A percentile compares a stretch with the other conserved stretches of the same genome.
Evolutionary conservation across 2,329 filamentous ascomycete genomes (phyloP).

Genomic region (Colletotrichum euphorbiae): DNA sequence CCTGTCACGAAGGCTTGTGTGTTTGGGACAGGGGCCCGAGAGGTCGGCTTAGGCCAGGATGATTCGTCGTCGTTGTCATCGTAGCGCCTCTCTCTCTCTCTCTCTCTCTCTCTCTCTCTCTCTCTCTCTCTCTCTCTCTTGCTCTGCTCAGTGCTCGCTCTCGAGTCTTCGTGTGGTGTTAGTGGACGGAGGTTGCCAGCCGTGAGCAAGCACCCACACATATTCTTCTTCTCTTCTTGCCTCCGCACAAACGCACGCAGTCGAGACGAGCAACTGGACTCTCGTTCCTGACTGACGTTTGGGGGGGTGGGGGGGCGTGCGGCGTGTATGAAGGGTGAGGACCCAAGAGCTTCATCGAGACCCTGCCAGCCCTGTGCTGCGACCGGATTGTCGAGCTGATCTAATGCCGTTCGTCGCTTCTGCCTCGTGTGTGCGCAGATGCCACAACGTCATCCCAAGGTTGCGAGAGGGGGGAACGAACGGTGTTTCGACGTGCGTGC

Average conservation of each 20-base stretch:
- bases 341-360: slow-evolving; percentile 46
- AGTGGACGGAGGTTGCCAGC: slow-evolving; percentile 48
- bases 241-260: slow-evolving; percentile 41
- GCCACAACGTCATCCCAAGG: slow-evolving; percentile 39
- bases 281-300: slow-evolving; percentile 45
- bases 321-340: slow-evolving; percentile 45
- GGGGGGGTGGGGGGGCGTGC: slow-evolving; percentile 35
- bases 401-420: slow-evolving; percentile 44
- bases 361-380: slow-evolving; percentile 48
- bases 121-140: slow-evolving; percentile 37
- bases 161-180: slow-evolving; percentile 40
- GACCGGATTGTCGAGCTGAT: slow-evolving; percentile 61
- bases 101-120: no score
- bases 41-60: slow-evolving; percentile 22
- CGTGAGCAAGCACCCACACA: slow-evolving; percentile 38
- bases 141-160: neutral
- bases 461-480: slow-evolving; percentile 3
- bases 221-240: slow-evolving; percentile 27
- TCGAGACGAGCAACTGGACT: slow-evolving; percentile 58
- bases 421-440: slow-evolving; percentile 27
- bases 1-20: slow-evolving; percentile 49
- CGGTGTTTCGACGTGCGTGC: slow-evolving; percentile 34
- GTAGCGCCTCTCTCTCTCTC: no score
- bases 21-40: slow-evolving; percentile 41
- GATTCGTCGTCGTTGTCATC: slow-evolving; percentile 34